phyloP scores from a whole-genome alignment of 495 filamentous ascomycete genomes.

The Halenospora varia region DNA sequence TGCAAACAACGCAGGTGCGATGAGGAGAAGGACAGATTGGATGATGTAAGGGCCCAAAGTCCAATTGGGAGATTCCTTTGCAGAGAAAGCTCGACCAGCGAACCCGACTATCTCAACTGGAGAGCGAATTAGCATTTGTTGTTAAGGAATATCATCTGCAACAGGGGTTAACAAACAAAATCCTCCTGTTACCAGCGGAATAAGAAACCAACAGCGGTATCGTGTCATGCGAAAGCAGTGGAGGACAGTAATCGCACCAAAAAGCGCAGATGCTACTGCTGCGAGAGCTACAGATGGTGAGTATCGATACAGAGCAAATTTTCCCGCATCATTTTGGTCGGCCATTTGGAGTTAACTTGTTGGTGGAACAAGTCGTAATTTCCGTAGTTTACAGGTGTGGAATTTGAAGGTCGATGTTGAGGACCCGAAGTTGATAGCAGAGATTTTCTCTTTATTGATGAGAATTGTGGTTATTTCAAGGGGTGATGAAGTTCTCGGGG shows the following conservation, averaged over 20 bases:
- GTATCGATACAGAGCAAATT: constrained; percentile 24
- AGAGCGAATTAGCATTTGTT: neutral
- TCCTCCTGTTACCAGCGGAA: constrained; percentile 51
- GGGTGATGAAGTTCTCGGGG: too few relatives aligned
- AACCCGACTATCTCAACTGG: constrained; percentile 40
- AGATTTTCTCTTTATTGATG: too few relatives aligned
- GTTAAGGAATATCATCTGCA: neutral
- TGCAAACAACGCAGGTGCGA: constrained; percentile 49
- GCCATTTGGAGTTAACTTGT: too few relatives aligned
- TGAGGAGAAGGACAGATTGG: constrained; percentile 41
- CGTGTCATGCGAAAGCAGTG: constrained; percentile 46
- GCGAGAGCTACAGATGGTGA: constrained; percentile 47
- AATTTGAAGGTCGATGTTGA: too few relatives aligned
- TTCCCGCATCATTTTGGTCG: neutral
- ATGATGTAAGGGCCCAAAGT: constrained; percentile 38
- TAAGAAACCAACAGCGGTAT: constrained; percentile 53
- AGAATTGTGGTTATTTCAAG: too few relatives aligned
- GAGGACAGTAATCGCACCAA: constrained; percentile 36
- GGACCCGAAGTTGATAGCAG: too few relatives aligned
- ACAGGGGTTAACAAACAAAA: constrained; percentile 37
- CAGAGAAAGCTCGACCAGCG: constrained; percentile 36
- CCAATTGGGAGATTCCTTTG: constrained; percentile 29
- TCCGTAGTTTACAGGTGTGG: too few relatives aligned
- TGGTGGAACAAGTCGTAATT: too few relatives aligned
- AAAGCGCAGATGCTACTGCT: constrained; percentile 43